These are phyloP conservation scores for Fallopia convolvulus DNA, from an alignment of 148 eudicot genomes.

Conservation along the genomic window DNA sequence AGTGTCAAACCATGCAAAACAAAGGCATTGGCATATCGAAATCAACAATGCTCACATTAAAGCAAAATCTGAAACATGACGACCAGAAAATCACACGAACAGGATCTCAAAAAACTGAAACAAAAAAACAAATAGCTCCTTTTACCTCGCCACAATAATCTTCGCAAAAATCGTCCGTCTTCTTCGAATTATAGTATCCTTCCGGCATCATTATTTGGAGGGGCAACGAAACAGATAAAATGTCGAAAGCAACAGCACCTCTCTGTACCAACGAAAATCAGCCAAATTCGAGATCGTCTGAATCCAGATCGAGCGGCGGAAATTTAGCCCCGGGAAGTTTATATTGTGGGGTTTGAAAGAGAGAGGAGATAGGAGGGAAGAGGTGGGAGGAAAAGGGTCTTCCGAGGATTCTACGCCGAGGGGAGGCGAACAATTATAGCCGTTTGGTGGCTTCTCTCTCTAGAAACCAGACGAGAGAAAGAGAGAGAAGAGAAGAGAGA, in stretches of 20 bases:
- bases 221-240: neutral
- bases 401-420: neutral
- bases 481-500: neutral
- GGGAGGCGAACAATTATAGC: conserved; percentile 7
- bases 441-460: conserved; percentile 9
- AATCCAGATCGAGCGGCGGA: conserved; percentile 9
- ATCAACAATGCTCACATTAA: neutral
- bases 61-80: neutral
- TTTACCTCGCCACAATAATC: conserved; percentile 15
- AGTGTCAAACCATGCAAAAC: neutral
- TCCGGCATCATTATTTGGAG: neutral
- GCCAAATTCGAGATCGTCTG: neutral
- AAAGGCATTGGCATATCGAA: neutral
- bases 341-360: neutral
- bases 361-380: neutral
- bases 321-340: conserved; percentile 1
- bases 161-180: conserved; percentile 3
- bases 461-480: neutral
- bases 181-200: conserved; percentile 11
- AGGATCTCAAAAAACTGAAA: neutral
- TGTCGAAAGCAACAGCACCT: conserved; percentile 1
- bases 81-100: neutral
- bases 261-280: neutral
- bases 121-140: neutral
- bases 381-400: neutral